Conservation (phyloP, 352 stramenopile genomes). For the Globisporangium orthogonon region DNA sequence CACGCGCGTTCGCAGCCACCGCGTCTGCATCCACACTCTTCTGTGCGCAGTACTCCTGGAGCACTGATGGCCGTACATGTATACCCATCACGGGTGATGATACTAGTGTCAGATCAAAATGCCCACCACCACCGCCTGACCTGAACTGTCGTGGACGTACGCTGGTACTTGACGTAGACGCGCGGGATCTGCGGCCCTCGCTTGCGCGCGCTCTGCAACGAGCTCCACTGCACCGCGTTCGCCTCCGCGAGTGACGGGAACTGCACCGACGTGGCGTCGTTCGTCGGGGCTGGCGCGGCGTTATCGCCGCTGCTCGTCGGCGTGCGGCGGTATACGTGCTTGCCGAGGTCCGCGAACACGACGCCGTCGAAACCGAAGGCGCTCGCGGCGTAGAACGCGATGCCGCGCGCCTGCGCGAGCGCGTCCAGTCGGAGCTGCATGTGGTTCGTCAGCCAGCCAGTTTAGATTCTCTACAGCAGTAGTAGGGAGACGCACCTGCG, state of each 20-base stretch:
- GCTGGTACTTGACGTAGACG: conserved; percentile 75
- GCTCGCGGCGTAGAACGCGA: conserved; percentile 68
- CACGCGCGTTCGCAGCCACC: conserved; percentile 15
- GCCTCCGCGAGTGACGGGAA: conserved; percentile 55
- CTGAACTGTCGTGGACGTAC: conserved; percentile 24
- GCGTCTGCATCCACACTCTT: conserved; percentile 11
- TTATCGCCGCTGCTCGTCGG: conserved; percentile 1
- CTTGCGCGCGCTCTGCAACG: conserved; percentile 60
- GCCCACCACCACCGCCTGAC: neutral
- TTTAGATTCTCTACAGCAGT: neutral
- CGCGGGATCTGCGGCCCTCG: conserved; percentile 61
- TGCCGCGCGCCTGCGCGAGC: conserved; percentile 42
- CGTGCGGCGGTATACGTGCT: conserved; percentile 58
- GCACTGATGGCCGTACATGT: conserved; percentile 23
- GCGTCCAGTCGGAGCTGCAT: conserved; percentile 45
- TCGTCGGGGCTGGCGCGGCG: conserved; percentile 18
- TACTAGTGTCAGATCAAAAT: neutral
- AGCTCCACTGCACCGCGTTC: conserved; percentile 48
- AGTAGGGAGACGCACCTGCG: conserved; percentile 22
- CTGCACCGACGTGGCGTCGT: conserved; percentile 28
- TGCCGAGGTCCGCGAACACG: conserved; percentile 73
- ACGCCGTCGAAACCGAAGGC: conserved; percentile 77
- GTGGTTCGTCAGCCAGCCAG: neutral
- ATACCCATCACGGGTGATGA: no score
- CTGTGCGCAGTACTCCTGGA: conserved; percentile 46